These are phyloP conservation scores for Fusarium sp. DNA, from an alignment of 2,329 filamentous ascomycete genomes.

Conservation along the genomic window DNA sequence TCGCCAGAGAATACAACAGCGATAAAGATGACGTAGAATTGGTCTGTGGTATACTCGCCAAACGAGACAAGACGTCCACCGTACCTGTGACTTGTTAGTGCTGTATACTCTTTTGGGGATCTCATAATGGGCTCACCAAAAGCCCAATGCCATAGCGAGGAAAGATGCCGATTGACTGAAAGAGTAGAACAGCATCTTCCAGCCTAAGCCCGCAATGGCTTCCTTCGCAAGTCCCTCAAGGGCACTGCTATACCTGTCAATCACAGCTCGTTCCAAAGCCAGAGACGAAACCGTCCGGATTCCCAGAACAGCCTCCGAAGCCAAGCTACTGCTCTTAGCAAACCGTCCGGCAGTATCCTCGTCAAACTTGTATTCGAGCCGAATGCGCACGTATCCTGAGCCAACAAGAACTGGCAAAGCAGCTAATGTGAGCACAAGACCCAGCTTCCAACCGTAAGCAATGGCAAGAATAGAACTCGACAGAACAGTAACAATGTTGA, in stretches of 20 bases:
- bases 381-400: constrained; percentile 62
- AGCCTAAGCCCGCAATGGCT: constrained; percentile 50
- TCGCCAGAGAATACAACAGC: constrained; percentile 62
- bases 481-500: constrained; percentile 60
- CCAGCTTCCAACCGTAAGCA: constrained; percentile 63
- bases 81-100: constrained; percentile 47
- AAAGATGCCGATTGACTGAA: constrained; percentile 57
- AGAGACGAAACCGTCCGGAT: constrained; percentile 64
- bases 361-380: constrained; percentile 62
- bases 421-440: constrained; percentile 60
- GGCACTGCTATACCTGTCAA: constrained; percentile 52
- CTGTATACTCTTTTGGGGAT: background rate
- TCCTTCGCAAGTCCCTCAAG: constrained; percentile 51
- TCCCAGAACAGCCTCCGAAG: constrained; percentile 62
- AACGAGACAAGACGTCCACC: constrained; percentile 56
- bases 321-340: constrained; percentile 61
- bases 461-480: constrained; percentile 61
- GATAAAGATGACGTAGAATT: constrained; percentile 66
- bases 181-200: constrained; percentile 58
- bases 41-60: constrained; percentile 60
- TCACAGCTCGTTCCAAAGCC: constrained; percentile 59
- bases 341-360: constrained; percentile 59
- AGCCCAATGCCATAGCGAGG: constrained; percentile 56
- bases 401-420: constrained; percentile 60
- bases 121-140: constrained; percentile 48